Evolutionary conservation across 768 basidiomycete species (phyloP).

Genomic region (Pleurotus salmoneostramineus): DNA sequence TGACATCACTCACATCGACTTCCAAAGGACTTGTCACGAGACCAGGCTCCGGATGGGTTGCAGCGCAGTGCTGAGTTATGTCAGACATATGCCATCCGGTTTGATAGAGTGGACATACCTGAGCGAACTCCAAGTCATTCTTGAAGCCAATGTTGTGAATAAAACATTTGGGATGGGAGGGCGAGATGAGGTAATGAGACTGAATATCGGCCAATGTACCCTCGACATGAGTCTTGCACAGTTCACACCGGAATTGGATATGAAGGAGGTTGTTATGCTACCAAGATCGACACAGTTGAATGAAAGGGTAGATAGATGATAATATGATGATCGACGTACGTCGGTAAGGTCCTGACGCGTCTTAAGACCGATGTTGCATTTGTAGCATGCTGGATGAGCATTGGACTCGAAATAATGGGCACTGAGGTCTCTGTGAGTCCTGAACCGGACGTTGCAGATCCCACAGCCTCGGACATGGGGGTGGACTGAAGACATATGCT

Average conservation of each 20-base stretch:
- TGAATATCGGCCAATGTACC: not conserved
- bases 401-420: not conserved
- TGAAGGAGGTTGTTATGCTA: not conserved
- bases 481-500: conserved; percentile 4
- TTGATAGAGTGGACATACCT: not conserved
- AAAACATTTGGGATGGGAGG: not conserved
- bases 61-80: not conserved
- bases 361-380: not conserved
- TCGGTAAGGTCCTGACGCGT: not conserved
- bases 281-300: not conserved
- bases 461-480: not conserved
- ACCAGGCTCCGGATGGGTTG: not conserved
- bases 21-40: not conserved
- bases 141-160: conserved; percentile 2
- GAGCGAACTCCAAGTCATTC: not conserved
- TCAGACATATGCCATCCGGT: not conserved
- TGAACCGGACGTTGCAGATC: not conserved
- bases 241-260: not conserved
- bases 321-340: not conserved
- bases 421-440: not conserved
- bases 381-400: not conserved
- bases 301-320: not conserved
- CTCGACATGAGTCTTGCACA: not conserved
- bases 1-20: not conserved
- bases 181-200: not conserved